Percentiles rank a stretch among this genome's conserved stretches.
Conservation (phyloP, 148 eudicot genomes). For the Heliosperma pusillum region DNA sequence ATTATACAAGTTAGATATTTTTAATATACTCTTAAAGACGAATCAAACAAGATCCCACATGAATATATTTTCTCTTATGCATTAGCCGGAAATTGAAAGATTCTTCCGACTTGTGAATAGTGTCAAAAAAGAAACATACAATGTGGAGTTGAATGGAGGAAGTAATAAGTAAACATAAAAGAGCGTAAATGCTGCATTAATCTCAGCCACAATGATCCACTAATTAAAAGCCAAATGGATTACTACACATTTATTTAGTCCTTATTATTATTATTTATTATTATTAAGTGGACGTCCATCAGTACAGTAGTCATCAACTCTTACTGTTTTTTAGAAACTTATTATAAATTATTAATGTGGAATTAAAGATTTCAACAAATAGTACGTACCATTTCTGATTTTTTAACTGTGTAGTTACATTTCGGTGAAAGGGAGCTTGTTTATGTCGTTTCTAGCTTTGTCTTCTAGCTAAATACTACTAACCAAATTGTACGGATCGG, state of each 20-base stretch:
- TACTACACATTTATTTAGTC: not conserved
- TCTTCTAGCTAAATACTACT: not conserved
- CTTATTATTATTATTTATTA: too few relatives aligned
- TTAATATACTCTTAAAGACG: too few relatives aligned
- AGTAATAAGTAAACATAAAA: not conserved
- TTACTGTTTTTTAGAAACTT: not conserved
- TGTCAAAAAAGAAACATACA: too few relatives aligned
- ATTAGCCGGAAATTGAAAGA: too few relatives aligned
- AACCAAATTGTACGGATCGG: not conserved
- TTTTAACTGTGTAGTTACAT: slow-evolving; percentile 2
- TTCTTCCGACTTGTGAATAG: too few relatives aligned
- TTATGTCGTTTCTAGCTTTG: not conserved
- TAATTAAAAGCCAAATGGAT: slow-evolving; percentile 6
- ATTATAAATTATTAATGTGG: not conserved
- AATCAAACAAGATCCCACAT: too few relatives aligned
- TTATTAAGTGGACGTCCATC: slow-evolving; percentile 13
- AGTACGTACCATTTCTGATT: not conserved
- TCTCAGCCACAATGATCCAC: slow-evolving; percentile 21
- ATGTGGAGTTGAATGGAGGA: too few relatives aligned
- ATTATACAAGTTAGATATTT: too few relatives aligned
- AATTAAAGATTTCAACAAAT: not conserved
- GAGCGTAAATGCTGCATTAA: slow-evolving; percentile 28
- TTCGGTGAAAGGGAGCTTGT: not conserved
- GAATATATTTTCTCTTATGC: too few relatives aligned
- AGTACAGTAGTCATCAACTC: slow-evolving; percentile 17